A percentile compares a stretch with the other conserved stretches of the same genome.
Conservation (phyloP, 495 filamentous ascomycete genomes). For the Podospora bellae-mahoneyi region DNA sequence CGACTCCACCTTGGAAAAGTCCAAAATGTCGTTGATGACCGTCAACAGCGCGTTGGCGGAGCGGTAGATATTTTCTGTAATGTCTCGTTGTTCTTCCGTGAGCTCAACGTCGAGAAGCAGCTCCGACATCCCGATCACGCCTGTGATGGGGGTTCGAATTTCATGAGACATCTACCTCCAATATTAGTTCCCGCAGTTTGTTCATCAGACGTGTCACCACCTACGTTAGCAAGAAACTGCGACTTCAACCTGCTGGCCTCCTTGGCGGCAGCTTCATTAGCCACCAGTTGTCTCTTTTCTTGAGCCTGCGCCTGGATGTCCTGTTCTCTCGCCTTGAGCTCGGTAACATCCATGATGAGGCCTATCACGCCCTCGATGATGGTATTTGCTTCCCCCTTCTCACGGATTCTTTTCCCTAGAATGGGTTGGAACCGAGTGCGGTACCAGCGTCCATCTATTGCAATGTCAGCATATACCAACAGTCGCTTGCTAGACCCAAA, state of each 20-base stretch:
- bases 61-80: slow-evolving; percentile 71
- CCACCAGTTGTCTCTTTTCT: slow-evolving; percentile 60
- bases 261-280: slow-evolving; percentile 64
- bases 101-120: slow-evolving; percentile 66
- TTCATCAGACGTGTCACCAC: background rate
- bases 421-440: slow-evolving; percentile 62
- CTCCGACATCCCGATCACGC: slow-evolving; percentile 72
- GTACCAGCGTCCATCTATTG: slow-evolving; percentile 54
- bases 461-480: slow-evolving; percentile 22
- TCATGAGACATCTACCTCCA: slow-evolving; percentile 73
- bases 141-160: slow-evolving; percentile 67
- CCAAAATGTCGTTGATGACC: slow-evolving; percentile 86
- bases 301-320: slow-evolving; percentile 55
- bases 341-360: slow-evolving; percentile 65
- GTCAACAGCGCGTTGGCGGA: slow-evolving; percentile 79
- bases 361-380: slow-evolving; percentile 64
- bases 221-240: slow-evolving; percentile 61
- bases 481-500: background rate
- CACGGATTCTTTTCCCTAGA: slow-evolving; percentile 45
- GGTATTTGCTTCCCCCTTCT: slow-evolving; percentile 41
- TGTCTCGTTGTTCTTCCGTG: slow-evolving; percentile 66
- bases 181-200: background rate
- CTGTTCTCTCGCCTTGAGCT: slow-evolving; percentile 55
- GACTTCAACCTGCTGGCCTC: slow-evolving; percentile 67
- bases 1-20: slow-evolving; percentile 83